These are phyloP conservation scores for Wakefieldia striispora DNA, from an alignment of 768 basidiomycete species.

Conservation along the genomic window DNA sequence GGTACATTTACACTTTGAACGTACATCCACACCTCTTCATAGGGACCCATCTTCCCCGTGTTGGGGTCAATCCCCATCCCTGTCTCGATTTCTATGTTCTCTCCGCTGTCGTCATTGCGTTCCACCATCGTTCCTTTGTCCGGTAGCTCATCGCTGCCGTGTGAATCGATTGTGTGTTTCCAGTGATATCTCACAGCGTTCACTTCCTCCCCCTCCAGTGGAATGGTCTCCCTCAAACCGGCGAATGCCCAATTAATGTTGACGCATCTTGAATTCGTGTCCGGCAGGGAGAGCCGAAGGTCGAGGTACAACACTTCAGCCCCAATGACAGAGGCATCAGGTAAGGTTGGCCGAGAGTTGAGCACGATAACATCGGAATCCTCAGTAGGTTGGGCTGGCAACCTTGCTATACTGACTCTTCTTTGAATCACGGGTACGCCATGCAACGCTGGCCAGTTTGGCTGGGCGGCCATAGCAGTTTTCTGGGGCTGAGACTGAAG, in stretches of 20 bases:
- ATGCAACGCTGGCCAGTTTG: slow-evolving; percentile 4
- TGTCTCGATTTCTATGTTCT: slow-evolving; percentile 14
- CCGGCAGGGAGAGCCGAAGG: slow-evolving; percentile 13
- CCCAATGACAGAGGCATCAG: background rate
- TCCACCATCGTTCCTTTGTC: slow-evolving; percentile 14
- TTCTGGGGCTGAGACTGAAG: background rate
- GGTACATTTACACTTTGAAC: background rate
- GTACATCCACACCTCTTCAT: slow-evolving; percentile 24
- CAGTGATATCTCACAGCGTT: slow-evolving; percentile 13
- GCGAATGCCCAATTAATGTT: slow-evolving; percentile 15
- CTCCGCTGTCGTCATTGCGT: slow-evolving; percentile 1
- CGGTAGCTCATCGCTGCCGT: slow-evolving; percentile 3
- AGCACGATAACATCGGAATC: slow-evolving; percentile 22
- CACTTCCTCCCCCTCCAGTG: background rate
- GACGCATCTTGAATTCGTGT: background rate
- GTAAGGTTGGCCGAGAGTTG: slow-evolving; percentile 14
- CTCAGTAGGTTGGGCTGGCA: slow-evolving; percentile 9
- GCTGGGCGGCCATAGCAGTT: background rate
- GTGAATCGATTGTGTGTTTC: slow-evolving; percentile 17
- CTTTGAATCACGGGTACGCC: slow-evolving; percentile 8
- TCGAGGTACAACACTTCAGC: slow-evolving; percentile 16
- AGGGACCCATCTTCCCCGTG: slow-evolving; percentile 13
- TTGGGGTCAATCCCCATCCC: slow-evolving; percentile 11
- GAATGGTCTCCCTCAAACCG: slow-evolving; percentile 11
- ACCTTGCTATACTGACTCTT: slow-evolving; percentile 13